Percentiles rank a stretch among this genome's conserved stretches.
Evolutionary conservation across 257 asterid genomes (phyloP).

Genomic region (Paulownia fortunei): DNA sequence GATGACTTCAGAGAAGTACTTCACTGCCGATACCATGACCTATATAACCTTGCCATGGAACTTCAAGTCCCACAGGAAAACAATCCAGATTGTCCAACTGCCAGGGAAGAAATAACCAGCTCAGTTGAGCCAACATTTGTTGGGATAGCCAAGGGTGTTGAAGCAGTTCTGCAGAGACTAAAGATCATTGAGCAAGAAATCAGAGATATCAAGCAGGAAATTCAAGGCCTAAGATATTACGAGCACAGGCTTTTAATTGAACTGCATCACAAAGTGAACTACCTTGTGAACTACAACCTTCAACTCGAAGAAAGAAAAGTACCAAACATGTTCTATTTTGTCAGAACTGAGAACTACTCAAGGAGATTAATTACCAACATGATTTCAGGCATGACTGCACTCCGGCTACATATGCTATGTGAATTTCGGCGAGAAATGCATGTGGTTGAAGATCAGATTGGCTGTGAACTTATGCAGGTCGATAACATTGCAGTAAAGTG

Average conservation of each 20-base stretch:
- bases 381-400: constrained; percentile 78
- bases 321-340: constrained; percentile 84
- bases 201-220: constrained; percentile 81
- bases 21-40: constrained; percentile 75
- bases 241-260: constrained; percentile 77
- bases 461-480: constrained; percentile 83
- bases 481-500: constrained; percentile 71
- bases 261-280: constrained; percentile 74
- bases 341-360: constrained; percentile 73
- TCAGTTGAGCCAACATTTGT: constrained; percentile 70
- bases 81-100: constrained; percentile 32
- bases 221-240: constrained; percentile 84
- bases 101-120: constrained; percentile 49
- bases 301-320: constrained; percentile 81
- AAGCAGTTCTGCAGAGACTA: constrained; percentile 72
- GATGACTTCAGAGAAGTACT: constrained; percentile 92
- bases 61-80: constrained; percentile 74
- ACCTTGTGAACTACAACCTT: constrained; percentile 69
- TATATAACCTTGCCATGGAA: constrained; percentile 81
- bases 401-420: constrained; percentile 79
- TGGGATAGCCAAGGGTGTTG: constrained; percentile 91
- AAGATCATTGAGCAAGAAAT: constrained; percentile 90
- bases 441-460: constrained; percentile 82
- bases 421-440: constrained; percentile 83
- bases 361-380: constrained; percentile 76